Base-by-base conservation (phyloP, 345 rosid species). In the Salix caprea region DNA sequence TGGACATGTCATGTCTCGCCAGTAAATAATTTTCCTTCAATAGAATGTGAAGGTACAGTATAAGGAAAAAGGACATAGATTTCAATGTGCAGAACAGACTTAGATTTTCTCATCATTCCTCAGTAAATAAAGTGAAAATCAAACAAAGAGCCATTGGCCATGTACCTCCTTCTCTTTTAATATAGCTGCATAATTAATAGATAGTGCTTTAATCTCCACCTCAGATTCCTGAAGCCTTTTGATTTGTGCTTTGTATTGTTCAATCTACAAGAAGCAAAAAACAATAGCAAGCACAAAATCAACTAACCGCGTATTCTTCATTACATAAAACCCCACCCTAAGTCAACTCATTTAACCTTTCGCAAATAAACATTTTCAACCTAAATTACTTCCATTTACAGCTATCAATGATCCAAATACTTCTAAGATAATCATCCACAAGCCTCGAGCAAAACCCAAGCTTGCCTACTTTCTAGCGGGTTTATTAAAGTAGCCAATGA, bases 161-260 rank as follows among this genome's bases (percentile, higher is more conserved):
- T n/a, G 62, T 85, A 96, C 99, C 98, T 96, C 99, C 78, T 91
- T 92, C 70, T 93, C 97, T 81, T 93, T 92, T 64, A 93, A 81
- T 11, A 96, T 79, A 76, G 99, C 96, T 6, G 98, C 98, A 87
- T 96, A 93, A 83, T 96, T 96, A 39, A 92, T 87, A 44, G 98
- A 91, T 40, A 96, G 86, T 66, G 97, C 92, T 89, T 96, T 96
- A 73, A 93, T 91, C 82, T 92, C 90, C 44, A 91, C 84, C 86
- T 93, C 98, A 6, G 98, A 93, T 77, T 89, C 95, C 78, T 84
- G 91, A 78, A 96, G 94, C 87, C 90, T 90, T 81, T 80, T 87
- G 36, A 96, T 88, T 81, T 92, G 95, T 15, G 90, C 87, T 82
- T 86, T 89, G 82, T 87, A 93, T 58, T 84, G 85, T 78, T 90